Evolutionary conservation across 2,329 filamentous ascomycete species (phyloP), one percentile per base, ranked within the genome.

Genomic region (Cadophora luteo-olivacea): DNA sequence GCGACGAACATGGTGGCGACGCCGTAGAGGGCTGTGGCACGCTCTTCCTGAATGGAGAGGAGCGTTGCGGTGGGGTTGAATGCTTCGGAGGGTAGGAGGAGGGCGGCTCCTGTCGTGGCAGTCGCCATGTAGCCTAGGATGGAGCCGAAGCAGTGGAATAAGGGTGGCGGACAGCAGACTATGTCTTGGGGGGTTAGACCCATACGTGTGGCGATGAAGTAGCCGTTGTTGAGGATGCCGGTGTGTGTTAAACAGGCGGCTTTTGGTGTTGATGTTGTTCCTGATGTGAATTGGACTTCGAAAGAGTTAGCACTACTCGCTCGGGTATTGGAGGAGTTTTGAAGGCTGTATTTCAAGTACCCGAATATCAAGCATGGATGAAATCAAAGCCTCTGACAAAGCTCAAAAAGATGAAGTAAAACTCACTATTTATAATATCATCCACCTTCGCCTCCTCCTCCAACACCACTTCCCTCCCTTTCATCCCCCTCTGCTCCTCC

Each of bases 121-220:
- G 93, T 96, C 0, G 96, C 95, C 92, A 97, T 97, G 81, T 96
- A 97, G n/a, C 96, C 95, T 0, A 98, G 83, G 8, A 97, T 91
- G 76, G 86, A 91, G 64, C 96, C 96, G 79, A 98, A 98, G 82
- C 96, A 98, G 82, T 91, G 88, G 79, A 97, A 97, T 1, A 97
- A 84, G 0, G 94, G 94, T 1, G 93, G 93, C 19, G 94, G 93
- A 72, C 93, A 95, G 76, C 93, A 93, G 61, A 97, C 89, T 6
- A 91, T 84, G 79, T 98, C 96, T 0, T 83, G 73, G 0, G 90
- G 84, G 0, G 86, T 90, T 14, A 99, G 85, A 0, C 91, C 87
- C 94, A 98, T 97, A 54, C 94, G 87, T 74, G 90, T 83, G 0
- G 92, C 96, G 73, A 98, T 97, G 66, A 94, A 88, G 33, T 86